Evolutionary conservation across 2,329 filamentous ascomycete genomes (phyloP), one percentile per base, ranked within the genome.

Genomic region (Ceratocystis harringtonii): DNA sequence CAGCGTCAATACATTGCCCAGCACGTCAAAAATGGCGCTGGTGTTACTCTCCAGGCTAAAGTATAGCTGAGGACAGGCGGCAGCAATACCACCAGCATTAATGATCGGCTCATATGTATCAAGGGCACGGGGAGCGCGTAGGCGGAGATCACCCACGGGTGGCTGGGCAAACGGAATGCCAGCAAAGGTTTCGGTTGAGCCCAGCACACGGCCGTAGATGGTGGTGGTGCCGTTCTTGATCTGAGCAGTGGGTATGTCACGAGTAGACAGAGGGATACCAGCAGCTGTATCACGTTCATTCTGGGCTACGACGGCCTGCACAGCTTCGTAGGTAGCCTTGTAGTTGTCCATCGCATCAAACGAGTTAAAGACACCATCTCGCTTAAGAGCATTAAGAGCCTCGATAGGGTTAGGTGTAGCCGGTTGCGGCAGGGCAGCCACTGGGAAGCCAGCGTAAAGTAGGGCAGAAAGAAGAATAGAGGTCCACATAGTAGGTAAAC

Each of bases 131-230:
- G 85, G 85, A 7, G 82, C 80, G 68, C 80, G 82, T n/a, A 88
- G 76, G 5, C 85, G 80, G 36, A 86, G 76, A 0, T 75, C 70
- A 0, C 81, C 83, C 0, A 79, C 76, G 0, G 85, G 85, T 4
- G 83, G 79, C 68, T 85, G 74, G 1, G 84, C 84, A 69, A 81
- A 89, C 0, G 85, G 85, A 66, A 88, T 85, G 12, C 81, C 84
- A 68, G 79, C 79, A 74, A 86, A 87, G 28, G 75, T 78, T 64
- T 87, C 84, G 12, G 86, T 76, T 12, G 66, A 63, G 30, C 65
- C 67, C 45, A 68, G 62, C 17, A 66, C 63, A 36, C 69, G 70
- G 30, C 71, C 71, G 22, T 71, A 63, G 8, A 72, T 66, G 44
- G 63, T 67, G 6, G 66, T 44, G 7, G 50, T 60, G 15, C 60